Percentiles rank a stretch among this genome's conserved stretches.
These are phyloP conservation scores for Pelargonium nanum DNA, from an alignment of 345 rosid genomes.

Conservation along the genomic window DNA sequence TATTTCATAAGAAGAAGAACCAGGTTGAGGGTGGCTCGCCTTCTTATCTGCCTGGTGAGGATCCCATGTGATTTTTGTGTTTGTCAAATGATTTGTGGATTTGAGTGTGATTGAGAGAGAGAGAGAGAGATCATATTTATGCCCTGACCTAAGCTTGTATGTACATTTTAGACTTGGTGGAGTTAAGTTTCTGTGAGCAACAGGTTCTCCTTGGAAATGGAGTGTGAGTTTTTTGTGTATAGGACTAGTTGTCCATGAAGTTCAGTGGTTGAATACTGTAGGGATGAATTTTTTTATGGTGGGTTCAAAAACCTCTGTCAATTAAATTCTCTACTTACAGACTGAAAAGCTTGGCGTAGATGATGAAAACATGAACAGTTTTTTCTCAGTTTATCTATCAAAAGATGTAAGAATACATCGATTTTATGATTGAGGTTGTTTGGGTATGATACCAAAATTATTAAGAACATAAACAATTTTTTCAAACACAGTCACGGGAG, in stretches of 20 bases:
- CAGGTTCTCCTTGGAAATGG: conserved; percentile 9
- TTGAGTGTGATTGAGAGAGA: no score
- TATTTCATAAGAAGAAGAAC: conserved; percentile 70
- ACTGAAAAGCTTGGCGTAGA: no score
- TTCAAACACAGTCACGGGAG: no score
- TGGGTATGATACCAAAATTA: no score
- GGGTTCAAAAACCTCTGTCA: no score
- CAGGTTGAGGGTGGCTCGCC: conserved; percentile 81
- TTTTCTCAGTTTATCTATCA: no score
- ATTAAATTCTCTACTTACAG: no score
- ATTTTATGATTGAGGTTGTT: no score
- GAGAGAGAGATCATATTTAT: conserved; percentile 12
- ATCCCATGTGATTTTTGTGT: conserved; percentile 29
- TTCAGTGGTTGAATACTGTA: conserved; percentile 7
- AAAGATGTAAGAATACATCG: no score
- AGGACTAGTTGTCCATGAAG: conserved; percentile 12
- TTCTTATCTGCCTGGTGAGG: conserved; percentile 70
- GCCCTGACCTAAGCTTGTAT: conserved; percentile 14
- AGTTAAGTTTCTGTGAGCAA: conserved; percentile 9
- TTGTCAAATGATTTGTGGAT: conserved; percentile 16
- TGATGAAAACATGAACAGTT: no score
- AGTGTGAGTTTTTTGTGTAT: conserved; percentile 8
- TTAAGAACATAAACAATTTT: no score
- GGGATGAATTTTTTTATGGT: background rate
- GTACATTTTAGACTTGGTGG: conserved; percentile 19